Percentiles rank a stretch among this genome's conserved stretches.
Evolutionary conservation across 257 asterid genomes (phyloP).

Genomic region (Solanum peruvianum): DNA sequence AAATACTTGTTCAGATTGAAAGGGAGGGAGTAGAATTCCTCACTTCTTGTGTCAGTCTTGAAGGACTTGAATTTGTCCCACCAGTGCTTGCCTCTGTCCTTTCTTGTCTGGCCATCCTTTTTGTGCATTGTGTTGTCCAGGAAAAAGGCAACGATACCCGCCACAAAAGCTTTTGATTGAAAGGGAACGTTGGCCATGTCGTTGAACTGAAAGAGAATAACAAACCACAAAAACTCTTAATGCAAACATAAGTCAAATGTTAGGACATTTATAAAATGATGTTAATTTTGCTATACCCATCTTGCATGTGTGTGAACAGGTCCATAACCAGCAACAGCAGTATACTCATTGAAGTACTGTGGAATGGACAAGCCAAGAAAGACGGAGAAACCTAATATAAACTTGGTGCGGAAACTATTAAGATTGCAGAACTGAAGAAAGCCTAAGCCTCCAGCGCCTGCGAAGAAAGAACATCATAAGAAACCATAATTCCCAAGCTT

Average conservation of each 20-base stretch:
- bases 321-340: slow-evolving; percentile 60
- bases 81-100: slow-evolving; percentile 94
- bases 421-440: slow-evolving; percentile 94
- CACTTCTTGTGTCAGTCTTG: slow-evolving; percentile 71
- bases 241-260: neutral
- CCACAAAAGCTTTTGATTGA: slow-evolving; percentile 88
- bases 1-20: slow-evolving; percentile 86
- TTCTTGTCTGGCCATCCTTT: slow-evolving; percentile 50
- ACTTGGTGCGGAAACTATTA: slow-evolving; percentile 82
- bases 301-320: slow-evolving; percentile 75
- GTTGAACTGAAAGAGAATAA: slow-evolving; percentile 47
- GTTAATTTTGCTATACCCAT: slow-evolving; percentile 52
- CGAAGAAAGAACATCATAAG: neutral
- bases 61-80: slow-evolving; percentile 88
- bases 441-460: slow-evolving; percentile 77
- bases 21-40: slow-evolving; percentile 89
- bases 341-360: slow-evolving; percentile 89
- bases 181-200: slow-evolving; percentile 74
- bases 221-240: neutral
- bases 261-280: neutral
- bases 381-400: slow-evolving; percentile 73
- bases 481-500: neutral
- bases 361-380: slow-evolving; percentile 87
- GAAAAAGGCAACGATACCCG: slow-evolving; percentile 69
- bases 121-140: slow-evolving; percentile 77